Evolutionary conservation across 1,284 basidiomycete genomes (phyloP), one percentile per base, ranked within the genome.

Genomic region (Microbotryum lychnidis-dioicae): DNA sequence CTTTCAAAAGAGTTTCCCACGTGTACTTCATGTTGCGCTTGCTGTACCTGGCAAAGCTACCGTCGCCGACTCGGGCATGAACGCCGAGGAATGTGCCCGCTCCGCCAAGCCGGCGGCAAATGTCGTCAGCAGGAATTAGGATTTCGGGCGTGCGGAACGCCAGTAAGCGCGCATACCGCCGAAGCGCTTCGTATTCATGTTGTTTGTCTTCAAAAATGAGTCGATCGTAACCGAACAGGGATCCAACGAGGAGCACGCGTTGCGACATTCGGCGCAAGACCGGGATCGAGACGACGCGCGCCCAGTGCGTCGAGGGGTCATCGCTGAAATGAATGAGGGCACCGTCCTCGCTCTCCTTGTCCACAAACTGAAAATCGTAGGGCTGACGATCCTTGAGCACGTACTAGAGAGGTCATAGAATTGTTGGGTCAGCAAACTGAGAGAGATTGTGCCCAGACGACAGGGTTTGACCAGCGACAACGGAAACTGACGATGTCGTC

Each of bases 1-100:
- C 6, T 3, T 6, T 23, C 2, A 54, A 57, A 4, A 65, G 31
- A 12, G 5, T 14, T 49, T 58, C 46, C 66, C 63, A 67, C 12
- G 59, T 53, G 3, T 2, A 9, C 50, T 61, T 50, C 55, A 62
- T 61, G 58, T 72, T 69, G n/a, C 60, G 65, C 25, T 71, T 67
- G 10, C 77, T 77, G 18, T 77, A 74, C 12, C 68, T 68, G 62
- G 74, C 74, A 72, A 89, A 89, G 7, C 73, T 70, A 1, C 85
- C 84, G 66, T 87, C 85, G 9, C 82, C 82, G 3, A 87, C 70
- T 10, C 87, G 81, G 2, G 87, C 72, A 68, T 89, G 87, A 2
- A 80, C 81, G 2, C 81, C 84, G 29, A 86, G 58, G 51, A 46
- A 67, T 25, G 56, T 60, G 14, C 29, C 16, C 27, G 16, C 14